Evolutionary conservation across 2,329 filamentous ascomycete species (phyloP), one percentile per base, ranked within the genome.

Genomic region (Coniochaeta sp.): DNA sequence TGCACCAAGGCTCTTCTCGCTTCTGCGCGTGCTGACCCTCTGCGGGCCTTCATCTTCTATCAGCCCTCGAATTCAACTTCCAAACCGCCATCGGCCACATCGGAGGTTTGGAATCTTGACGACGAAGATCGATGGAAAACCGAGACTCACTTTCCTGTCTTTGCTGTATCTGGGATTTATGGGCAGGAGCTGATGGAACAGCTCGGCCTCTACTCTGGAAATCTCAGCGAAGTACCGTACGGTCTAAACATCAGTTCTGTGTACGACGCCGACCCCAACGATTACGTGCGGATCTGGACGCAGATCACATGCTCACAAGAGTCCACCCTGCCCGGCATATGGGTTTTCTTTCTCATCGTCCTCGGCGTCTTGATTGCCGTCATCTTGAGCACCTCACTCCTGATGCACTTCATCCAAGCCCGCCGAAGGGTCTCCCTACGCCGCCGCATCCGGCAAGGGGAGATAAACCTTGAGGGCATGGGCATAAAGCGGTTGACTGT

Each of bases 401-500:
- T 81, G 58, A 96, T 95, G 89, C 91, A 95, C 66, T 77, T 87
- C 24, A 77, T 95, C 32, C 91, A 96, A 70, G 83, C 86, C 38
- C 81, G 85, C 55, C 85, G 91, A 32, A 85, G 93, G 9, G 80
- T 80, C 26, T 79, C 79, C 1, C 77, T 98, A 12, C 84, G 85
- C 57, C 82, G 84, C 55, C 85, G 92, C 14, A 88, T 97, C 17
- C 80, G 85, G 61, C 81, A 79, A 8, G 93, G 93, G 58, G 89
- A 96, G 66, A 87, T 96, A 22, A 90, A 97, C 68, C 79, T 97
- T 3, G 93, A 97, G 73, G 86, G 86, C 2, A 81, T 96, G 65
- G 93, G 92, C 1, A 90, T 97, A 66, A 93, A 91, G 69, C 84
- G 89, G 16, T 75, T 96, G 26, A 90, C 85, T 2, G 90, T 97